Conservation (phyloP, 345 rosid genomes). For the Brassica carinata region DNA sequence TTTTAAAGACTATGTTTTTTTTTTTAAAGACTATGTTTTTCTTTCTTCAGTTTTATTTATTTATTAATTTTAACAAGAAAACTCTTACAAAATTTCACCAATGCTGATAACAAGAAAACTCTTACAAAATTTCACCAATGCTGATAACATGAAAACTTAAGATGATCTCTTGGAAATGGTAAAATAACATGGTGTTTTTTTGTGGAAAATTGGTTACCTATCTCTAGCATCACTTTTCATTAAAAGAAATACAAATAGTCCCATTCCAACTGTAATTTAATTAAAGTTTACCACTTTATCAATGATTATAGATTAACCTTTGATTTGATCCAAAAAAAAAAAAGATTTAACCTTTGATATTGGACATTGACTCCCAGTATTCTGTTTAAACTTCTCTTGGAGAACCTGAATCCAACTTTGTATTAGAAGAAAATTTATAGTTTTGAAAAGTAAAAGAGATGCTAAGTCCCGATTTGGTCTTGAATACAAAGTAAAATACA, state of each 20-base stretch:
- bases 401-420: constrained; percentile 4
- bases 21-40: too few species aligned
- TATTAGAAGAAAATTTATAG: neutral
- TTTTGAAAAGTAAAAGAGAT: neutral
- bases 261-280: neutral
- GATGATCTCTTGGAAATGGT: too few species aligned
- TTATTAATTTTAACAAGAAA: too few species aligned
- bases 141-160: too few species aligned
- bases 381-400: neutral
- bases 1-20: too few species aligned
- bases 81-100: too few species aligned
- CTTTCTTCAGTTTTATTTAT: too few species aligned
- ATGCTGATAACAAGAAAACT: too few species aligned
- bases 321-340: neutral
- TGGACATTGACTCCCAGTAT: neutral
- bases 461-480: neutral
- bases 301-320: neutral
- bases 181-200: too few species aligned
- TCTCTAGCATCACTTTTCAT: too few species aligned
- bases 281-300: neutral
- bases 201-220: too few species aligned
- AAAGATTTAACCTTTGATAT: neutral
- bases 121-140: too few species aligned
- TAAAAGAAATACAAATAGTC: neutral
- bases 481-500: neutral